Conservation (phyloP, 805 yeast species). For the Candida wancherniae region DNA sequence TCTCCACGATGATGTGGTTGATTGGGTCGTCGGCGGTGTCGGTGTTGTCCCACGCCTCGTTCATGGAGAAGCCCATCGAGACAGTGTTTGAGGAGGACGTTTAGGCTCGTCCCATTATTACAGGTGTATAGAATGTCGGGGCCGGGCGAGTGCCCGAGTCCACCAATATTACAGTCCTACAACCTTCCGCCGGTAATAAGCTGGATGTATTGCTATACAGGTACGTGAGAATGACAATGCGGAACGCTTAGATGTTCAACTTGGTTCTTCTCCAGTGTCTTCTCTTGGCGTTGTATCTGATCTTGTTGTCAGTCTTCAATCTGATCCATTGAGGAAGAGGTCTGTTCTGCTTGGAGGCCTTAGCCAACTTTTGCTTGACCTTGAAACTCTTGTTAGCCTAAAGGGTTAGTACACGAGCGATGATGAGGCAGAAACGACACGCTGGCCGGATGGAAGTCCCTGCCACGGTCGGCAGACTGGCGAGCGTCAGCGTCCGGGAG, state of each 20-base stretch:
- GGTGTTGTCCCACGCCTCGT: slow-evolving; percentile 80
- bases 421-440: no score
- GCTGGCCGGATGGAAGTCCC: no score
- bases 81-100: slow-evolving; percentile 85
- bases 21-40: slow-evolving; percentile 77
- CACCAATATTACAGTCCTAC: no score
- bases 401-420: slow-evolving; percentile 34
- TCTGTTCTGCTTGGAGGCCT: slow-evolving; percentile 98
- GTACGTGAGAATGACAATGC: slow-evolving; percentile 10
- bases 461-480: no score
- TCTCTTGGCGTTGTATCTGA: slow-evolving; percentile 99
- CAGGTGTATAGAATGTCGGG: no score
- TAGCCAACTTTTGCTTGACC: slow-evolving; percentile 97
- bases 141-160: no score
- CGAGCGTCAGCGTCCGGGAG: no score
- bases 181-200: no score
- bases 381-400: slow-evolving; percentile 93
- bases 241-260: slow-evolving; percentile 74
- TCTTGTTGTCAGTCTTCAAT: slow-evolving; percentile 94
- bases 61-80: slow-evolving; percentile 94
- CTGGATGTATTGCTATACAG: slow-evolving; percentile 20
- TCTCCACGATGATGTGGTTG: slow-evolving; percentile 88
- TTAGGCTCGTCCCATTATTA: slow-evolving; percentile 17
- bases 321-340: slow-evolving; percentile 99
- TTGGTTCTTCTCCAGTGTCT: slow-evolving; percentile 99